phyloP scores from a whole-genome alignment of 371 early-diverging fungal species.

The Mycotypha africana region DNA sequence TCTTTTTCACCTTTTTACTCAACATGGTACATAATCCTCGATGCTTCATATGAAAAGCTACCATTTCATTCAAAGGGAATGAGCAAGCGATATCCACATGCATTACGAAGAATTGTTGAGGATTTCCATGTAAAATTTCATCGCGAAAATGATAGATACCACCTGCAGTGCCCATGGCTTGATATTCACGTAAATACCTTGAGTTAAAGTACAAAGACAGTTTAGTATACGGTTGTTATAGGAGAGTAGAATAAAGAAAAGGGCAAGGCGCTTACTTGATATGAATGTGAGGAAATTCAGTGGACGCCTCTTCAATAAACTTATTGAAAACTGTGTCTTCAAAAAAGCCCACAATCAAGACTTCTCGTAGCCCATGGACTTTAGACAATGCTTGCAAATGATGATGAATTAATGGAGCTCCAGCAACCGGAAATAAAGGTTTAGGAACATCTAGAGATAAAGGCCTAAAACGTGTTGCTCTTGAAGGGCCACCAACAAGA shows the following conservation, averaged over 20 bases:
- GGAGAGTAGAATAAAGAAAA: background rate
- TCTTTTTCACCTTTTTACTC: constrained; percentile 74
- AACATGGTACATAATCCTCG: constrained; percentile 81
- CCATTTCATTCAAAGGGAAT: constrained; percentile 84
- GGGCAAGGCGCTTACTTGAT: constrained; percentile 27
- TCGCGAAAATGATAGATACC: constrained; percentile 97
- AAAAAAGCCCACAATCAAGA: constrained; percentile 92
- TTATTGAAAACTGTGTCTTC: constrained; percentile 85
- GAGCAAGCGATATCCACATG: constrained; percentile 93
- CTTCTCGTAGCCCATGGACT: constrained; percentile 83
- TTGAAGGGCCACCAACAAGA: constrained; percentile 94
- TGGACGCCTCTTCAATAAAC: constrained; percentile 75
- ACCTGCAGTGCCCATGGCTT: constrained; percentile 93
- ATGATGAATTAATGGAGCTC: constrained; percentile 91
- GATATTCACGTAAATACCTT: constrained; percentile 92
- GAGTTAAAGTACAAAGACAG: background rate
- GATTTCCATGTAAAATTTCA: constrained; percentile 84
- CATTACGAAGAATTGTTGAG: constrained; percentile 89
- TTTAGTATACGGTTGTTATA: constrained; percentile 13
- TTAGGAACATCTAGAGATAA: constrained; percentile 91
- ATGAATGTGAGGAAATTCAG: constrained; percentile 76
- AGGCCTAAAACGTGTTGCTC: constrained; percentile 94
- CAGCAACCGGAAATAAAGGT: constrained; percentile 96
- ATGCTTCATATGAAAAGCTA: constrained; percentile 72
- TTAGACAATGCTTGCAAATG: constrained; percentile 88